A percentile compares a stretch with the other conserved stretches of the same genome.
These are phyloP conservation scores for Monosporascus ibericus DNA, from an alignment of 2,329 filamentous ascomycete genomes.

Conservation along the genomic window DNA sequence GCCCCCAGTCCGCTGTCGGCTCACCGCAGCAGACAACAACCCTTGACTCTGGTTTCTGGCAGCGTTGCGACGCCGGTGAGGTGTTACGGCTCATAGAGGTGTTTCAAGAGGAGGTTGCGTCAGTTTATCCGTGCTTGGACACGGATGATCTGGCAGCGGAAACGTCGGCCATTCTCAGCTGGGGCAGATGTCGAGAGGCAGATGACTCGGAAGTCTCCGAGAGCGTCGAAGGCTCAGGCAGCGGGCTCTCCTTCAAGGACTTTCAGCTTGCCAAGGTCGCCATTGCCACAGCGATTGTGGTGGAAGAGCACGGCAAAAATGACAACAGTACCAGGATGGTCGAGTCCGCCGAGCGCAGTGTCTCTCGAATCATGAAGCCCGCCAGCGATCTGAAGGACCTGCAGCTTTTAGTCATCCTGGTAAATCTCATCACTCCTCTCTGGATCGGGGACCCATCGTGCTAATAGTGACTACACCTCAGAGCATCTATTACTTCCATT, in stretches of 20 bases:
- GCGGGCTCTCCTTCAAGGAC: conserved; percentile 23
- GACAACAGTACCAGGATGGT: conserved; percentile 23
- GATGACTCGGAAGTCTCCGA: too few relatives aligned
- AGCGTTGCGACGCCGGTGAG: too few relatives aligned
- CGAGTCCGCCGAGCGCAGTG: conserved; percentile 22
- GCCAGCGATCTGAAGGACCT: conserved; percentile 21
- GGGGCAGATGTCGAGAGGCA: too few relatives aligned
- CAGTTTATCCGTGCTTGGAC: too few relatives aligned
- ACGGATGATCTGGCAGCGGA: too few relatives aligned
- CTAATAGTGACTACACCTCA: neutral
- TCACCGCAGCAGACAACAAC: too few relatives aligned
- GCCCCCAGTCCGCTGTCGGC: too few relatives aligned
- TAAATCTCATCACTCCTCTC: conserved; percentile 5
- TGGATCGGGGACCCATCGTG: neutral
- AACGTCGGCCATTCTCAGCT: too few relatives aligned
- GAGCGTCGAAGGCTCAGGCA: conserved; percentile 3
- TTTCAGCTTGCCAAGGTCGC: conserved; percentile 28
- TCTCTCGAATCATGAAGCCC: conserved; percentile 19
- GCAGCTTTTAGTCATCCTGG: conserved; percentile 26
- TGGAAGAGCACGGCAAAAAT: conserved; percentile 26
- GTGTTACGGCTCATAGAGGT: too few relatives aligned
- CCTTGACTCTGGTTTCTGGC: too few relatives aligned
- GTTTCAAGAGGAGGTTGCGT: too few relatives aligned
- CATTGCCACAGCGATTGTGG: conserved; percentile 25
- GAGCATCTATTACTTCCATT: conserved; percentile 36